These are phyloP conservation scores for Hyaloscypha hepaticicola DNA, from an alignment of 495 filamentous ascomycete genomes.

Conservation along the genomic window DNA sequence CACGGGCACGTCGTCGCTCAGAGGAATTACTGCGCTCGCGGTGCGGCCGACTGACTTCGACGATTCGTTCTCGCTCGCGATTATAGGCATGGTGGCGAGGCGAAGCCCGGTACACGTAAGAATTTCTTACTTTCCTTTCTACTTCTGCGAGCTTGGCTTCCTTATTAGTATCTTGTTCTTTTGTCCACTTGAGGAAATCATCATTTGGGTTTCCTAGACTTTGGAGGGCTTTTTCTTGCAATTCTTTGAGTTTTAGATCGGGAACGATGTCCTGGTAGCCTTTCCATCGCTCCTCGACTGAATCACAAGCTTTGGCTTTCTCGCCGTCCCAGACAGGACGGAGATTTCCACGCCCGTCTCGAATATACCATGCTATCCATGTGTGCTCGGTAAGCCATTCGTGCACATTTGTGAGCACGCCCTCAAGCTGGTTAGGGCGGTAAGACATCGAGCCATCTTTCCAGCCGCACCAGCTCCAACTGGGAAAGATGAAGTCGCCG, in stretches of 20 bases:
- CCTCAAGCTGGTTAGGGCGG: slow-evolving; percentile 26
- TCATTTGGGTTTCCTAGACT: neutral
- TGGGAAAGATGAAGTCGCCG: slow-evolving; percentile 31
- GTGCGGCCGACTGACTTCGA: no score
- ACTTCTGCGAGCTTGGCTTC: slow-evolving; percentile 9
- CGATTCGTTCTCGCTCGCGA: neutral
- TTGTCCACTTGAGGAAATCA: slow-evolving; percentile 3
- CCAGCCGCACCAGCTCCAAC: slow-evolving; percentile 42
- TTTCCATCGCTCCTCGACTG: slow-evolving; percentile 11
- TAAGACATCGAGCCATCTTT: slow-evolving; percentile 30
- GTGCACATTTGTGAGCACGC: slow-evolving; percentile 30
- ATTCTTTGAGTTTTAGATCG: slow-evolving; percentile 12
- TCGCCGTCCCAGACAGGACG: slow-evolving; percentile 29
- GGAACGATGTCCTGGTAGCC: slow-evolving; percentile 1
- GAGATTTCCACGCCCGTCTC: slow-evolving; percentile 35
- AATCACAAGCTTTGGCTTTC: neutral
- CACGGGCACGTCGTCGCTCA: neutral
- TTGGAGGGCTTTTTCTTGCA: slow-evolving; percentile 1
- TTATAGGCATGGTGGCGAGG: no score
- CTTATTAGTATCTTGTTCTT: neutral
- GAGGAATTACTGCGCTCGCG: neutral
- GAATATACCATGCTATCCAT: slow-evolving; percentile 40
- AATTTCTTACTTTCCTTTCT: neutral
- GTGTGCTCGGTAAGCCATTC: slow-evolving; percentile 39
- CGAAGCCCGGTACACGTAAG: no score